Percentiles rank a stretch among this genome's conserved stretches.
Conservation (phyloP, 2,329 filamentous ascomycete species). For the Penicillium palitans region DNA sequence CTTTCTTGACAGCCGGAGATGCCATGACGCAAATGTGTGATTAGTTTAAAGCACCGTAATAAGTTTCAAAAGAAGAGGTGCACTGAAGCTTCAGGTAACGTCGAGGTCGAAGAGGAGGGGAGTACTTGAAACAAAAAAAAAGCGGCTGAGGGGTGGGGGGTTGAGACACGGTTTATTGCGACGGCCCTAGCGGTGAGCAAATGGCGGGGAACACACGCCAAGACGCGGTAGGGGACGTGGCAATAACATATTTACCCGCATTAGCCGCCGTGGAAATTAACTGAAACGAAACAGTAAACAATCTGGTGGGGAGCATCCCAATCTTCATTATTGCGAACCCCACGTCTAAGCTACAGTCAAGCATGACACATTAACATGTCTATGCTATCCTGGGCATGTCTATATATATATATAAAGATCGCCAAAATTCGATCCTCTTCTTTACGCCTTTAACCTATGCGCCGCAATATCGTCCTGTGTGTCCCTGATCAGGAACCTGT, state of each 20-base stretch:
- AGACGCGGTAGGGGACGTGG: constrained; percentile 12
- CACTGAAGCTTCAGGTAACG: neutral
- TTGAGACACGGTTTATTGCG: constrained; percentile 30
- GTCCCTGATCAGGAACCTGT: constrained; percentile 83
- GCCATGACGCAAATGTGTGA: constrained; percentile 38
- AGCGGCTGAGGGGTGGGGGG: constrained; percentile 20
- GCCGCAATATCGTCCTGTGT: constrained; percentile 76
- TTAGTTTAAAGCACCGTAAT: neutral
- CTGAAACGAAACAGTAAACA: neutral
- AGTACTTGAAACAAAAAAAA: constrained; percentile 23
- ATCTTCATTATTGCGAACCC: constrained; percentile 4
- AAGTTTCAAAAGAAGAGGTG: neutral
- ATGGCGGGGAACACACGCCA: constrained; percentile 18
- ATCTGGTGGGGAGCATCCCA: neutral
- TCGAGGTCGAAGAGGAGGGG: constrained; percentile 5
- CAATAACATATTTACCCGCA: constrained; percentile 10
- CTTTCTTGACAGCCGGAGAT: constrained; percentile 44
- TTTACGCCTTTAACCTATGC: constrained; percentile 68
- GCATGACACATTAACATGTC: neutral
- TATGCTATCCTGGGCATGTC: neutral
- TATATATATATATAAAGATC: neutral
- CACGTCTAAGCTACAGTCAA: neutral
- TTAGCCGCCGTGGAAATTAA: constrained; percentile 18
- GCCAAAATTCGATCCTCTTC: neutral
- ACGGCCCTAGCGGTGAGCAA: constrained; percentile 28